Base-by-base conservation (phyloP, 768 basidiomycete genomes). In the Phaeotremella skinneri region DNA sequence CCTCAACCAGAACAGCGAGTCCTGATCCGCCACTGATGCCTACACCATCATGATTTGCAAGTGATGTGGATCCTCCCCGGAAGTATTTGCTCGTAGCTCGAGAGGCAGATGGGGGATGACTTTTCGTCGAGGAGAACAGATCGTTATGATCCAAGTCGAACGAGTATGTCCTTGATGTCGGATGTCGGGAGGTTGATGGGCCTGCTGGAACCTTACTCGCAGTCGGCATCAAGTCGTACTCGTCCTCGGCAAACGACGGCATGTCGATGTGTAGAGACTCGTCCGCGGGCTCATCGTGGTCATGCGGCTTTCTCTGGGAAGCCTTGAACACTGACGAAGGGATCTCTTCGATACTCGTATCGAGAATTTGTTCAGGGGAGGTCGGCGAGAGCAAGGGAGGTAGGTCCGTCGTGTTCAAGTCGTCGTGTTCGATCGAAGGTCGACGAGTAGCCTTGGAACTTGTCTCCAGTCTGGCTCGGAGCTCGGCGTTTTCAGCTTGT, bases 231-330 rank as follows among this genome's bases (percentile, higher is more conserved):
- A 27, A 56, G 27, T 41, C 42, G 16, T 16, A 47, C 0, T 55
- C 51, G 27, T 58, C 56, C 21, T 64, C 63, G 25, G n/a, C 14
- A 29, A 64, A 67, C 3, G 62, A 63, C 4, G 67, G 61, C 58
- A 62, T 55, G 21, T 65, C 63, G 1, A 68, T 37, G 17, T 59
- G 57, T 14, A 68, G 63, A 1, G 67, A 68, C 0, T 68, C 63
- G 29, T 68, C 63, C 6, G 21, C n/a, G 4, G 39, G 5, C 9
- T 43, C 16, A 2, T 43, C 39, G 17, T 26, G 21, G 13, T 16
- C 17, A 14, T 21, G 2, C 43, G 31, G 13, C 13, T 9, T 29
- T n/a, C 6, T 3, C 23, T 27, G 21, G 30, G 52, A 45, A 23
- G 43, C 43, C 6, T 13, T 13, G 49, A 49, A 42, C 31, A 41